Base-by-base conservation (phyloP, 78 protist species). In the Dictyostelium firmibasis region DNA sequence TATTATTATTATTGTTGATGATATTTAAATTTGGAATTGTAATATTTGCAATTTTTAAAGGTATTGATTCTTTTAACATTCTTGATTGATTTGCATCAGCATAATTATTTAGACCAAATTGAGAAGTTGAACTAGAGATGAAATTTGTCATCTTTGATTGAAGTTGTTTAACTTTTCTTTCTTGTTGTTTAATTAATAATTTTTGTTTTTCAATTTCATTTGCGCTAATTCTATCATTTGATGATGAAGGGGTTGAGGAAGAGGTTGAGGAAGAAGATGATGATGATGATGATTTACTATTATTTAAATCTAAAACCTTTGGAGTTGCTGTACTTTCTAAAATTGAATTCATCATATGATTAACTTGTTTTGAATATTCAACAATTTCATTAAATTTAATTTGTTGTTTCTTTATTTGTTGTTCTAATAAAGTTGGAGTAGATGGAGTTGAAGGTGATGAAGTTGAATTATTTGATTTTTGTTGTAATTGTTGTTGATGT, bases 361-460 rank as follows among this genome's bases (percentile, higher is more conserved):
- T 75, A 16, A 89, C 69, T 81, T 81, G 81, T 69, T 89, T 89
- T 20, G 53, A 62, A n/a, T 62, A 89, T 33, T 89, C 94, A 16
- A 89, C 23, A 35, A 89, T 89, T 69, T 89, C 94, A 89, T 89
- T 89, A 41, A 89, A 89, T 67, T 89, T 89, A 38, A 78, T 27
- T 35, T 84, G 89, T 67, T 60, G 77, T 84, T 67, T 50, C 35
- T 41, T 81, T 47, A 72, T 18, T 50, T 67, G 86, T 35, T 82
- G 38, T 57, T 29, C 60, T 35, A 27, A 27, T 20, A 79, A 35
- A 23, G 35, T 14, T 29, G 57, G 41, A 14, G 29, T 44, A 2
- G 41, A 44, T 29, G 27, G 18, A 16, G 41, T n/a, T 47, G 41
- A 5, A 1, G 41, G 11, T 4, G 62, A 4, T 47, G 60, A 44